phyloP scores from a whole-genome alignment of 2,329 filamentous ascomycete genomes.

The Apiospora hydei region DNA sequence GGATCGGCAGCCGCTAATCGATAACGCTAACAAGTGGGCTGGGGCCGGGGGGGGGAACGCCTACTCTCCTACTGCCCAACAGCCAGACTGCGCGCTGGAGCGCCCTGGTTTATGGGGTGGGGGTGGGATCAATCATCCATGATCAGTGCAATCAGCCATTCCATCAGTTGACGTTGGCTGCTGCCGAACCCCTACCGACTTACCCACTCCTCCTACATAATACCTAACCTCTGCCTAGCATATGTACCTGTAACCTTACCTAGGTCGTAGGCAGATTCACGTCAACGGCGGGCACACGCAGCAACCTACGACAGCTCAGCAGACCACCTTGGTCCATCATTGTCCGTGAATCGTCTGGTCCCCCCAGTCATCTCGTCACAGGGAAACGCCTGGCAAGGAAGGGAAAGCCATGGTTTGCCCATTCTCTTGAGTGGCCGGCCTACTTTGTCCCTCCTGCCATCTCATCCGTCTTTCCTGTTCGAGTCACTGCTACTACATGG shows the following conservation, averaged over 20 bases:
- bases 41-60: neutral
- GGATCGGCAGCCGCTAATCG: constrained; percentile 20
- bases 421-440: constrained; percentile 4
- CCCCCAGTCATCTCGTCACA: constrained; percentile 23
- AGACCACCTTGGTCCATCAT: constrained; percentile 11
- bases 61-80: neutral
- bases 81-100: too few species aligned
- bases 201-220: constrained; percentile 12
- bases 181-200: constrained; percentile 8
- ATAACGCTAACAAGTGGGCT: constrained; percentile 16
- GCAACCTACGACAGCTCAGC: constrained; percentile 19
- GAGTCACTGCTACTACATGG: constrained; percentile 7
- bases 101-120: neutral
- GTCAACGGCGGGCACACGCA: constrained; percentile 14
- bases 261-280: constrained; percentile 12
- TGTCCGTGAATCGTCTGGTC: constrained; percentile 11
- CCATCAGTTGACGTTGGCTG: constrained; percentile 16
- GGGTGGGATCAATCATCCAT: constrained; percentile 12
- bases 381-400: constrained; percentile 18
- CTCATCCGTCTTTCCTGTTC: constrained; percentile 14
- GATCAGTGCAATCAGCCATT: constrained; percentile 7
- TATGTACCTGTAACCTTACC: constrained; percentile 19
- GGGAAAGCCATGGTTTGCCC: constrained; percentile 13
- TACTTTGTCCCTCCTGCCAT: constrained; percentile 18
- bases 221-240: constrained; percentile 16